Evolutionary conservation across 306 rosid genomes (phyloP), one percentile per base, ranked within the genome.

Genomic region (Spatholobus suberectus): DNA sequence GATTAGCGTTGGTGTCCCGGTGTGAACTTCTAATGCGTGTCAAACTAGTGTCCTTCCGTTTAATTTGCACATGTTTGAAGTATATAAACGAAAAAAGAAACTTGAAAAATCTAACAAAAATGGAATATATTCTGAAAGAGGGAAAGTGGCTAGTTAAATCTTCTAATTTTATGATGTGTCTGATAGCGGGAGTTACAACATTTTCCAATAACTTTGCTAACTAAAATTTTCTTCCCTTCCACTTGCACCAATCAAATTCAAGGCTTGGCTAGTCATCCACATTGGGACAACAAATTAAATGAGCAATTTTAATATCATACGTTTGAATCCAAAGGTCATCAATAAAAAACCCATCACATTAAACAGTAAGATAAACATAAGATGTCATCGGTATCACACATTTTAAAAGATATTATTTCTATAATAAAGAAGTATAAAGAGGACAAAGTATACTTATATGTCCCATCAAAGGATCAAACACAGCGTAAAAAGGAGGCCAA

Each of bases 371-470:
- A 47, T 32, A 49, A 62, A 14, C 17, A 65, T 8, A 11, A 23
- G 27, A 15, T 12, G 41, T 13, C 6, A 47, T 20, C 3, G 14
- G 18, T 57, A 38, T 29, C 5, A 1, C 10, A 3, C 0, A 29
- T 27, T n/a, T 32, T 1, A 34, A 8, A 54, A 7, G 23, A 40
- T 4, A 77, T 17, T 59, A 10, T 43, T 15, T 43, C 15, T 5
- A 40, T 17, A 20, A 63, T 20, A 52, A 78, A 34, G 9, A 65
- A 47, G 15, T 26, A 41, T 43, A 58, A 27, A 69, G 27, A 70
- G 44, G 47, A 70, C 70, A 55, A 70, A 49, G 76, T 62, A 57
- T 70, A 10, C 80, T 73, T 51, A 65, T 26, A 66, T 74, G 81
- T 62, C 76, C 47, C 80, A 41, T 66, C 83, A 65, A 77, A 0